Conservation (phyloP, 1,139 yeast species). For the Suhomyces ambrosiae region DNA sequence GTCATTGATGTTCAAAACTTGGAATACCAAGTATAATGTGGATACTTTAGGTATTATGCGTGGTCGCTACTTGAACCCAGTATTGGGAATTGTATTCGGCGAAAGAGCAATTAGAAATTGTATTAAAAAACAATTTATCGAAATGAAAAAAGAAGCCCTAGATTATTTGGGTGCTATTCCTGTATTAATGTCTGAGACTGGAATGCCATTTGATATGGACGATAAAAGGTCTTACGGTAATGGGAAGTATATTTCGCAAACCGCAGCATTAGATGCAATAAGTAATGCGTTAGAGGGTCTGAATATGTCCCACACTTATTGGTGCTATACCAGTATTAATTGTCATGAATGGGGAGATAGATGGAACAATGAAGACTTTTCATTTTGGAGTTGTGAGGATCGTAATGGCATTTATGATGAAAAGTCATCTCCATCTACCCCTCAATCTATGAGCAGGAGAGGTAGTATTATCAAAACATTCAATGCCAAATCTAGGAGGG, state of each 20-base stretch:
- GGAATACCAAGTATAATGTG: conserved; percentile 78
- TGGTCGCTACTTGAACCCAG: conserved; percentile 71
- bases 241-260: conserved; percentile 72
- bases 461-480: conserved; percentile 13
- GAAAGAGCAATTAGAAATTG: conserved; percentile 76
- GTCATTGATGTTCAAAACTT: conserved; percentile 84
- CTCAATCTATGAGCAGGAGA: conserved; percentile 13
- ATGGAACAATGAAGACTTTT: conserved; percentile 93
- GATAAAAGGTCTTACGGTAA: conserved; percentile 63
- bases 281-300: conserved; percentile 75
- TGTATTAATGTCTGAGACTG: conserved; percentile 86
- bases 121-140: conserved; percentile 63
- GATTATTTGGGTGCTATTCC: conserved; percentile 66
- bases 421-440: conserved; percentile 8
- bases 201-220: conserved; percentile 96
- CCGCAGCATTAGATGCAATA: conserved; percentile 81
- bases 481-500: conserved; percentile 8
- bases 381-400: conserved; percentile 80
- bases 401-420: conserved; percentile 27
- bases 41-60: conserved; percentile 92
- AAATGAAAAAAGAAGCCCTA: conserved; percentile 63
- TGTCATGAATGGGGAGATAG: conserved; percentile 82
- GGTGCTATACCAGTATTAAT: conserved; percentile 81
- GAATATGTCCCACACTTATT: conserved; percentile 71
- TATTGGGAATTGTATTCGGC: conserved; percentile 78